Evolutionary conservation across 2,329 filamentous ascomycete species (phyloP).

Genomic region (Talaromyces sp.): DNA sequence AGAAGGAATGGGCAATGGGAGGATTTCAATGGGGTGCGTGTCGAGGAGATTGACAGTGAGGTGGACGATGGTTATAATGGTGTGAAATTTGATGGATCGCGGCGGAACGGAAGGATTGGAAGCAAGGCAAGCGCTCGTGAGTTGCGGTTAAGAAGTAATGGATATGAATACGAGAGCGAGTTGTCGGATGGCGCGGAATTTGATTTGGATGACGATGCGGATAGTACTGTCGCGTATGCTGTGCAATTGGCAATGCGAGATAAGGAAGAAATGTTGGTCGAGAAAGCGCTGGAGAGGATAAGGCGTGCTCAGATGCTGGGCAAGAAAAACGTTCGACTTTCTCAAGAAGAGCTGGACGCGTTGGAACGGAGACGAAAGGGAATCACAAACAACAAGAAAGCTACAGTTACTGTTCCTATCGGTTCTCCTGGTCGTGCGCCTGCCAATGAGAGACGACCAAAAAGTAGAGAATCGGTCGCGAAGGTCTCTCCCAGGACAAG

Average conservation of each 20-base stretch:
- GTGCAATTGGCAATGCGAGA: slow-evolving; percentile 58
- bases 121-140: slow-evolving; percentile 28
- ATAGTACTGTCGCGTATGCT: slow-evolving; percentile 44
- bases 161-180: slow-evolving; percentile 45
- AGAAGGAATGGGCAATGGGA: slow-evolving; percentile 53
- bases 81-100: slow-evolving; percentile 26
- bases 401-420: slow-evolving; percentile 3
- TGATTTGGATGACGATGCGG: slow-evolving; percentile 52
- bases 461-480: slow-evolving; percentile 21
- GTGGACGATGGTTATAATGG: slow-evolving; percentile 44
- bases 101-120: slow-evolving; percentile 35
- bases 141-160: slow-evolving; percentile 36
- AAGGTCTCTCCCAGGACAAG: slow-evolving; percentile 17
- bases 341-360: slow-evolving; percentile 74
- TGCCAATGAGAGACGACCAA: slow-evolving; percentile 17
- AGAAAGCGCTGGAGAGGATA: slow-evolving; percentile 76
- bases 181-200: slow-evolving; percentile 49
- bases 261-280: slow-evolving; percentile 71
- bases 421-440: background rate
- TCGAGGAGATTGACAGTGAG: slow-evolving; percentile 40
- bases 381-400: slow-evolving; percentile 24
- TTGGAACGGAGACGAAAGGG: slow-evolving; percentile 61
- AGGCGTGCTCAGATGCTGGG: slow-evolving; percentile 72
- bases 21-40: slow-evolving; percentile 40
- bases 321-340: slow-evolving; percentile 75